Conservation (phyloP, 192 early-diverging fungal genomes). For the Glomus cerebriforme region DNA sequence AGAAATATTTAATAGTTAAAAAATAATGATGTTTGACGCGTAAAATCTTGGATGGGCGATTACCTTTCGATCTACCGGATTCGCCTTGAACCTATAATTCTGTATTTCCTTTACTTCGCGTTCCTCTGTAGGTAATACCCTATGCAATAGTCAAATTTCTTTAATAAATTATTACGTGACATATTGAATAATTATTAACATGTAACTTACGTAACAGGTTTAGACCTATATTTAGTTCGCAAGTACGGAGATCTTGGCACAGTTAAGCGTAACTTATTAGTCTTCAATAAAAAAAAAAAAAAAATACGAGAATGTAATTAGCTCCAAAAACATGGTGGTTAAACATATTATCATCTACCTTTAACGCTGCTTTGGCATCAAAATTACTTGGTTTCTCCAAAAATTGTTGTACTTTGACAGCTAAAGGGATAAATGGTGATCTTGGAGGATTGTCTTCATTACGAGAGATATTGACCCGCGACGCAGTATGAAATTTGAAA, state of each 20-base stretch:
- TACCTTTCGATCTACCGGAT: not conserved
- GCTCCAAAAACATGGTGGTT: no score
- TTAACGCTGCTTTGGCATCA: not conserved
- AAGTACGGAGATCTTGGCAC: not conserved
- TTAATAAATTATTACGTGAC: no score
- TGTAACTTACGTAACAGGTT: not conserved
- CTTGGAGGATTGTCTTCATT: not conserved
- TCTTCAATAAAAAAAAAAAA: not conserved
- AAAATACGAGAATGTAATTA: not conserved
- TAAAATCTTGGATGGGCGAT: not conserved
- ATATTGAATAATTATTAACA: not conserved
- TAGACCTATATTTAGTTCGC: not conserved
- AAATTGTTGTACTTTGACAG: not conserved
- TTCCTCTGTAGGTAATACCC: not conserved
- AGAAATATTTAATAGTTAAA: not conserved
- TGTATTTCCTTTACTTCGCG: not conserved
- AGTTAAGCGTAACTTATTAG: not conserved
- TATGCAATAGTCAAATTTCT: not conserved
- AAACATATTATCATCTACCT: not conserved
- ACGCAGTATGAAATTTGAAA: constrained; percentile 9
- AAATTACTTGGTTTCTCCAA: not conserved
- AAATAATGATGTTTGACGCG: no score
- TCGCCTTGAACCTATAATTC: not conserved
- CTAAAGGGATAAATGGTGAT: constrained; percentile 19
- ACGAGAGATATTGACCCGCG: not conserved